phyloP scores from a whole-genome alignment of 148 eudicot genomes.

The Rhododendron vialii region DNA sequence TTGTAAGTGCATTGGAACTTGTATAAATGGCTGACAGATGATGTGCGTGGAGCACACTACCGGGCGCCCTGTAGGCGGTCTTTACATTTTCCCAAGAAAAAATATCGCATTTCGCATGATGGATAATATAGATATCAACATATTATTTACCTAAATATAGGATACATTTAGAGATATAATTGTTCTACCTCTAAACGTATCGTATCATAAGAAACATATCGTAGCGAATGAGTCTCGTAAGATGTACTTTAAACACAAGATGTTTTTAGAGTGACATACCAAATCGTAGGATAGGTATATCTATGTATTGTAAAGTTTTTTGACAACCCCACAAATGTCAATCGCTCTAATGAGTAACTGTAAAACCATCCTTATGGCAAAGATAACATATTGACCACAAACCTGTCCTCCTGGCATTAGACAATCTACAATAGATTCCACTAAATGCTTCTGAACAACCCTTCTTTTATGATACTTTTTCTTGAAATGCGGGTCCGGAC shows the following conservation, averaged over 20 bases:
- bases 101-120: not conserved
- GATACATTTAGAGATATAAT: not conserved
- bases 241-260: not conserved
- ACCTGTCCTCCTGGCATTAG: constrained; percentile 77
- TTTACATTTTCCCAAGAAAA: not conserved
- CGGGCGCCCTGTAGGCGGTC: not conserved
- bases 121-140: not conserved
- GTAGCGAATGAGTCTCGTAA: no score
- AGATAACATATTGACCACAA: constrained; percentile 1
- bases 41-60: not conserved
- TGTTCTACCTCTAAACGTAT: no score
- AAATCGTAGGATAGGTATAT: not conserved
- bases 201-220: no score
- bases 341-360: not conserved
- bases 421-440: constrained; percentile 57
- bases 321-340: not conserved
- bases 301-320: not conserved
- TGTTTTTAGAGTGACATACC: not conserved
- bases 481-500: constrained; percentile 97
- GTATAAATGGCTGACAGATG: no score
- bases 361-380: not conserved
- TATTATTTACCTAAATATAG: not conserved
- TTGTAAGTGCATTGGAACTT: no score
- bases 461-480: constrained; percentile 84
- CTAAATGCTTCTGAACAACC: constrained; percentile 81